Percentiles rank a stretch among this genome's conserved stretches.
Evolutionary conservation across 2,329 filamentous ascomycete genomes (phyloP).

Genomic region (Colletotrichum eremochloae): DNA sequence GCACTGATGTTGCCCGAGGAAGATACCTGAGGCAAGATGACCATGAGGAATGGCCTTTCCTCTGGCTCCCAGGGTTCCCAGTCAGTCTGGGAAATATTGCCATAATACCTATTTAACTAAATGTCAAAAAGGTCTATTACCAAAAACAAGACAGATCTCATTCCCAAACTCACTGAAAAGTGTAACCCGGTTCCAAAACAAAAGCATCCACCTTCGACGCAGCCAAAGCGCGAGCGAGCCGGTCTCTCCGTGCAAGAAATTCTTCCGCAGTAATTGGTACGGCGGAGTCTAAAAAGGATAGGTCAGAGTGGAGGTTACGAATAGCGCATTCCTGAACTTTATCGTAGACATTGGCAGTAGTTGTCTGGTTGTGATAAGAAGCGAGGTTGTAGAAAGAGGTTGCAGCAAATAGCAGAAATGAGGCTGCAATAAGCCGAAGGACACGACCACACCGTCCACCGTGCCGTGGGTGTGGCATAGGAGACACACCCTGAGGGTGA

Average conservation of each 20-base stretch:
- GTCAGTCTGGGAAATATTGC: slow-evolving; percentile 70
- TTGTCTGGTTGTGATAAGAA: not conserved
- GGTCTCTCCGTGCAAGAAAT: slow-evolving; percentile 67
- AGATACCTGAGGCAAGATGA: slow-evolving; percentile 63
- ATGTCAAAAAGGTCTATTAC: not conserved
- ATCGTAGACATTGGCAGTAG: not conserved
- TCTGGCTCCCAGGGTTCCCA: slow-evolving; percentile 77
- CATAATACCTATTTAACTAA: slow-evolving; percentile 61
- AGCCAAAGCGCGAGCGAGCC: slow-evolving; percentile 68
- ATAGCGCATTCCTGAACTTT: slow-evolving; percentile 62
- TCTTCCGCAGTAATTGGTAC: slow-evolving; percentile 63
- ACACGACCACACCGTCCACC: not conserved
- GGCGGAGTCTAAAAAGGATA: slow-evolving; percentile 65
- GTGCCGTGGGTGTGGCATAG: not conserved
- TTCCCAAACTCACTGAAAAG: slow-evolving; percentile 63
- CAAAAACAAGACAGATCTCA: no score
- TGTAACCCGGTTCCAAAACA: slow-evolving; percentile 73
- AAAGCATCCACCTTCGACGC: slow-evolving; percentile 68
- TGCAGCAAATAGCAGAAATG: slow-evolving; percentile 6
- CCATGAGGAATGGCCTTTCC: slow-evolving; percentile 73
- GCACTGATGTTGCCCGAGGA: slow-evolving; percentile 59
- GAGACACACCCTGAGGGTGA: not conserved
- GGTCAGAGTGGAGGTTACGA: slow-evolving; percentile 61
- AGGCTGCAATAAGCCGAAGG: slow-evolving; percentile 14
- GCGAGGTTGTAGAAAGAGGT: slow-evolving; percentile 9